These are phyloP conservation scores for Paecilomyces variotii DNA, from an alignment of 2,329 filamentous ascomycete genomes.

Conservation along the genomic window DNA sequence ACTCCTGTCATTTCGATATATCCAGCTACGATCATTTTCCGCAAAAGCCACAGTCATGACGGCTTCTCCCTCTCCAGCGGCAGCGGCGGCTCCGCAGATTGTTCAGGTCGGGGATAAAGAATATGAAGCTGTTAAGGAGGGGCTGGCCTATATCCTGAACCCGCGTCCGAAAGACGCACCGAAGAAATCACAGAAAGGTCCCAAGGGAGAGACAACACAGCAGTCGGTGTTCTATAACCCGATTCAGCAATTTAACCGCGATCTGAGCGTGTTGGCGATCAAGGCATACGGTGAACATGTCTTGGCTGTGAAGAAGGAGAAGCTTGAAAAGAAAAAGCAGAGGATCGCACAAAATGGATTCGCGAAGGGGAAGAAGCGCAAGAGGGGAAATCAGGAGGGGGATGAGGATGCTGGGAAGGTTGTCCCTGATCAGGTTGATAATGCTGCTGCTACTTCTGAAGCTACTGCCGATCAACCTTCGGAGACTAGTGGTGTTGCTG, in stretches of 20 bases:
- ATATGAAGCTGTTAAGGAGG: constrained; percentile 58
- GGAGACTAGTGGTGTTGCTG: constrained; percentile 1
- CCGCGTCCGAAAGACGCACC: constrained; percentile 42
- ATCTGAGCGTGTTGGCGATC: constrained; percentile 87
- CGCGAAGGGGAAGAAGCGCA: constrained; percentile 30
- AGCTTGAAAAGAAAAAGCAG: constrained; percentile 32
- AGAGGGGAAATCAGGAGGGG: constrained; percentile 22
- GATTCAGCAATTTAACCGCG: constrained; percentile 97
- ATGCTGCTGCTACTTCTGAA: constrained; percentile 2
- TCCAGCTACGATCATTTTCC: not conserved
- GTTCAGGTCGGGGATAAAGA: constrained; percentile 42
- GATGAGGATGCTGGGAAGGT: constrained; percentile 4
- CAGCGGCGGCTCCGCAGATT: constrained; percentile 10
- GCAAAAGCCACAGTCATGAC: constrained; percentile 11
- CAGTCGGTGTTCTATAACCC: constrained; percentile 95
- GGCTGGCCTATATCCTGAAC: constrained; percentile 59
- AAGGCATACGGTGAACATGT: constrained; percentile 72
- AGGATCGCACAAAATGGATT: constrained; percentile 25
- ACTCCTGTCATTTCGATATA: not conserved
- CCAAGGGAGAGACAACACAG: constrained; percentile 50
- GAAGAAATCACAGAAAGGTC: constrained; percentile 36
- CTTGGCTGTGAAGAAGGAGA: constrained; percentile 46
- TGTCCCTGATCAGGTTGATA: not conserved
- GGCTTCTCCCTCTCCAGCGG: constrained; percentile 5
- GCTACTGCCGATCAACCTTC: not conserved